phyloP scores from a whole-genome alignment of 2,329 filamentous ascomycete species.

The Paecilomyces niveus region DNA sequence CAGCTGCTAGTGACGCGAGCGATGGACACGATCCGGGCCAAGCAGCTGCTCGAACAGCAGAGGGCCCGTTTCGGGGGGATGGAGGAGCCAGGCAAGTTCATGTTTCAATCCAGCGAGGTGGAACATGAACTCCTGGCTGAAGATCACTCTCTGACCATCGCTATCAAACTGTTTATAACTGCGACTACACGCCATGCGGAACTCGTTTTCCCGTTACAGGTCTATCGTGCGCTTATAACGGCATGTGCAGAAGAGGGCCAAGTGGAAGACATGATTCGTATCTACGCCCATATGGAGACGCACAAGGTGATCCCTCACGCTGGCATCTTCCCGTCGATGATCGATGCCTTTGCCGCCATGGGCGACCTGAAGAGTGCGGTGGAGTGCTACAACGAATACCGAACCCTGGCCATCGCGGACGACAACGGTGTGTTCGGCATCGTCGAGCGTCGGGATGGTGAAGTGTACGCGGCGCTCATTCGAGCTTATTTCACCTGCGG shows the following conservation, averaged over 20 bases:
- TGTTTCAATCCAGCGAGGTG: constrained; percentile 79
- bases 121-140: constrained; percentile 80
- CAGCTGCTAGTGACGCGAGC: constrained; percentile 73
- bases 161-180: constrained; percentile 75
- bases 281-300: constrained; percentile 87
- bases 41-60: constrained; percentile 70
- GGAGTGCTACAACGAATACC: constrained; percentile 94
- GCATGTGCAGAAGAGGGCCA: constrained; percentile 78
- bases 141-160: constrained; percentile 79
- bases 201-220: constrained; percentile 65
- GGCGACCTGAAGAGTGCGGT: constrained; percentile 83
- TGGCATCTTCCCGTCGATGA: constrained; percentile 85
- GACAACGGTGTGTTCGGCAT: constrained; percentile 65
- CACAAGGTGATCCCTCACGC: constrained; percentile 67
- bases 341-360: constrained; percentile 77
- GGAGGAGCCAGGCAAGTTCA: constrained; percentile 76
- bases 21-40: constrained; percentile 67
- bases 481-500: constrained; percentile 79
- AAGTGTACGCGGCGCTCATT: constrained; percentile 87
- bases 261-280: constrained; percentile 78
- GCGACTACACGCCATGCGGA: constrained; percentile 58
- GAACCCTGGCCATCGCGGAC: constrained; percentile 74
- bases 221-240: constrained; percentile 77
- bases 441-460: constrained; percentile 66
- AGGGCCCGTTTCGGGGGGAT: constrained; percentile 77